Conservation (phyloP, 2,329 filamentous ascomycete genomes). For the Scedosporium minutisporum region DNA sequence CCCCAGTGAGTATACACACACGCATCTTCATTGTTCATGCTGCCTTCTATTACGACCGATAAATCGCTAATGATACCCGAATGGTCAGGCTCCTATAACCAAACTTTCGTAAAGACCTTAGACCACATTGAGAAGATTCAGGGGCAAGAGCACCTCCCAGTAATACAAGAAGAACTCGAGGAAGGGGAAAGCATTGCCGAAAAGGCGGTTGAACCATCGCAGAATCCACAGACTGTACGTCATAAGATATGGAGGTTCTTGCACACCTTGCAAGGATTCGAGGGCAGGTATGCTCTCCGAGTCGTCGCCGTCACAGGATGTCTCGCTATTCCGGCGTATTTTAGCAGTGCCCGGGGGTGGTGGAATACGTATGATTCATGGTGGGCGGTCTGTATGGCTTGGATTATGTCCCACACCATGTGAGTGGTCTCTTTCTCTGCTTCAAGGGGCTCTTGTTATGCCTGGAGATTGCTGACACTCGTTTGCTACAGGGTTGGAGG, state of each 20-base stretch:
- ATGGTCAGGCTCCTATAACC: slow-evolving; percentile 25
- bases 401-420: slow-evolving; percentile 45
- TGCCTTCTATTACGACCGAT: no score
- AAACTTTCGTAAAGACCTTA: slow-evolving; percentile 34
- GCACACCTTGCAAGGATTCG: slow-evolving; percentile 46
- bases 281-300: slow-evolving; percentile 48
- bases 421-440: slow-evolving; percentile 13
- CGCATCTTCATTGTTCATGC: background rate
- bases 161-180: slow-evolving; percentile 16
- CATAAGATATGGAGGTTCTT: slow-evolving; percentile 39
- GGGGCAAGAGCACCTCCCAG: slow-evolving; percentile 25
- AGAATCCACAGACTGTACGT: slow-evolving; percentile 13
- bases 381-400: slow-evolving; percentile 49
- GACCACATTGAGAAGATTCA: slow-evolving; percentile 33
- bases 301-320: slow-evolving; percentile 40
- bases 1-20: slow-evolving; percentile 24
- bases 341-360: slow-evolving; percentile 34
- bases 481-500: slow-evolving; percentile 39
- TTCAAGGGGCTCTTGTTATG: background rate
- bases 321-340: slow-evolving; percentile 44
- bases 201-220: background rate
- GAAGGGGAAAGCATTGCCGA: background rate
- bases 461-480: background rate
- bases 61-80: background rate
- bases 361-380: slow-evolving; percentile 46